phyloP scores from a whole-genome alignment of 2,329 filamentous ascomycete species.

The Neurospora sp. region DNA sequence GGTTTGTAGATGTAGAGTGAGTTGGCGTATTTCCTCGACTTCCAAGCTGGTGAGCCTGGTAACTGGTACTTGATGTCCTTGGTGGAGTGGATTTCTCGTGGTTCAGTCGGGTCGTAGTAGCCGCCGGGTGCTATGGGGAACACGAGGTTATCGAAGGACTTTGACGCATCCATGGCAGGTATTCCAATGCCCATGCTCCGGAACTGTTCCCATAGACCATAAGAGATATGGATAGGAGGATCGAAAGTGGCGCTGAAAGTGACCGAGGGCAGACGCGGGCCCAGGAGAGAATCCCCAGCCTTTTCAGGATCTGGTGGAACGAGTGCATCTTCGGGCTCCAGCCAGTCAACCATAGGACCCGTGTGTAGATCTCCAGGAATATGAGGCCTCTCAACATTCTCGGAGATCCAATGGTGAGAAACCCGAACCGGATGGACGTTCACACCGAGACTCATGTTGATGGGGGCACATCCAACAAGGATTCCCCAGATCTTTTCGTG shows the following conservation, averaged over 20 bases:
- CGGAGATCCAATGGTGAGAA: constrained; percentile 64
- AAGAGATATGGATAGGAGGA: constrained; percentile 62
- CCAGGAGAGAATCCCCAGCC: constrained; percentile 23
- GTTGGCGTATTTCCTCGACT: constrained; percentile 39
- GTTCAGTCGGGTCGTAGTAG: constrained; percentile 46
- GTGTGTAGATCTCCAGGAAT: constrained; percentile 33
- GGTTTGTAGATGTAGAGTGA: constrained; percentile 61
- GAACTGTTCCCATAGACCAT: constrained; percentile 52
- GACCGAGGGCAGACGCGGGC: constrained; percentile 54
- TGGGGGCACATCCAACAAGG: constrained; percentile 52
- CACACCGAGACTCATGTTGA: constrained; percentile 23
- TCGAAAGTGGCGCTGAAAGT: constrained; percentile 67
- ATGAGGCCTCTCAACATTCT: constrained; percentile 49
- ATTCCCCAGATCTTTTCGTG: constrained; percentile 53
- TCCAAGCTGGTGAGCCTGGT: constrained; percentile 19
- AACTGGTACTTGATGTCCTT: constrained; percentile 35
- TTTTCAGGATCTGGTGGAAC: constrained; percentile 26
- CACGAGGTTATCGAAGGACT: constrained; percentile 46
- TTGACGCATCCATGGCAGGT: constrained; percentile 27
- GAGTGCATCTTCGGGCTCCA: constrained; percentile 58
- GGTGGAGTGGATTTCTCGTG: constrained; percentile 41
- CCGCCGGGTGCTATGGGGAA: constrained; percentile 43
- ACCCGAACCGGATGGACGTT: constrained; percentile 54
- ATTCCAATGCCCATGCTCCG: constrained; percentile 47
- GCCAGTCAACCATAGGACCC: constrained; percentile 53